A percentile compares a stretch with the other conserved stretches of the same genome.
phyloP scores from a whole-genome alignment of 225 moss, liverwort and hornwort species.

The Marchantia polymorpha region DNA sequence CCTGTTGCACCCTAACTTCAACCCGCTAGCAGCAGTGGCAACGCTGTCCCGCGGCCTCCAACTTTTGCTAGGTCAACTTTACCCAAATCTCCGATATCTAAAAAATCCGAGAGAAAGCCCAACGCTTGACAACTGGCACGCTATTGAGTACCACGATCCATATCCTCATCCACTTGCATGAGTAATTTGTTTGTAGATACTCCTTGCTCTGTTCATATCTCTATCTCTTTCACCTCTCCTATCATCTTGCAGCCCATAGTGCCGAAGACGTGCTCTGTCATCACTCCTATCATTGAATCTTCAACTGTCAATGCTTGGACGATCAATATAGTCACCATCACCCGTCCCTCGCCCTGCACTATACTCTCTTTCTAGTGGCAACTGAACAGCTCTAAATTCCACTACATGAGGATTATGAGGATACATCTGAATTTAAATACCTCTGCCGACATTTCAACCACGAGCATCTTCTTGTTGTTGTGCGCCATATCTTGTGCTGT shows the following conservation, averaged over 20 bases:
- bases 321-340: slow-evolving; percentile 82
- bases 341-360: slow-evolving; percentile 94
- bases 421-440: slow-evolving; percentile 79
- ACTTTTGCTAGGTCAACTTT: too few species aligned
- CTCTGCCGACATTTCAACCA: slow-evolving; percentile 75
- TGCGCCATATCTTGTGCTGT: slow-evolving; percentile 62
- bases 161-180: too few species aligned
- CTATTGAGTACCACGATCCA: too few species aligned
- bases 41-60: too few species aligned
- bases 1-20: too few species aligned
- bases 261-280: slow-evolving; percentile 66
- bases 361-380: slow-evolving; percentile 93
- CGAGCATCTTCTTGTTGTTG: slow-evolving; percentile 76
- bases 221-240: slow-evolving; percentile 65
- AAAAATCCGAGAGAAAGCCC: too few species aligned
- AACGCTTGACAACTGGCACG: too few species aligned
- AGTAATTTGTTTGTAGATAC: too few species aligned
- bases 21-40: too few species aligned
- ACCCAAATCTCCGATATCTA: too few species aligned
- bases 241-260: slow-evolving; percentile 64
- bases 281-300: slow-evolving; percentile 88
- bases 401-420: slow-evolving; percentile 71
- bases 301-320: slow-evolving; percentile 93
- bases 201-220: slow-evolving; percentile 73
- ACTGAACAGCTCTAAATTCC: slow-evolving; percentile 88